These are phyloP conservation scores for Recurvomyces mirabilis DNA, from an alignment of 495 filamentous ascomycete genomes.

Conservation along the genomic window DNA sequence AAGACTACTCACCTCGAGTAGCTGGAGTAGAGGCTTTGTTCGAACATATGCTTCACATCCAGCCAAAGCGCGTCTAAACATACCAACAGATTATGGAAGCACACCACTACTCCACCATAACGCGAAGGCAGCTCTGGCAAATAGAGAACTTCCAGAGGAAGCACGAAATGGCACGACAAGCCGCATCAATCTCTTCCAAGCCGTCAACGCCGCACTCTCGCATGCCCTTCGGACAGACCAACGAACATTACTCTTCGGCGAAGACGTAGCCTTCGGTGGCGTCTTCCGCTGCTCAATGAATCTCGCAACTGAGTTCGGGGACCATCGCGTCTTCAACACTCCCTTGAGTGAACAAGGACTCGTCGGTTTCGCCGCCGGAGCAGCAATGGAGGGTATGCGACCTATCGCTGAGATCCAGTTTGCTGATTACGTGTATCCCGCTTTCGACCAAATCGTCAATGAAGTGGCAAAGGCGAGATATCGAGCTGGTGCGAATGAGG, in stretches of 20 bases:
- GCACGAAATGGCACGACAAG: conserved; percentile 57
- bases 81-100: conserved; percentile 77
- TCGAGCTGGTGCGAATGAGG: conserved; percentile 60
- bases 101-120: conserved; percentile 74
- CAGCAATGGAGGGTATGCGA: conserved; percentile 82
- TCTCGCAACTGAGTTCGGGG: conserved; percentile 73
- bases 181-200: conserved; percentile 81
- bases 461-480: conserved; percentile 92
- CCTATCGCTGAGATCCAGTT: conserved; percentile 96
- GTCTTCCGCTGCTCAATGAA: conserved; percentile 94
- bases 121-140: conserved; percentile 52
- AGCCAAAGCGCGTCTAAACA: conserved; percentile 55
- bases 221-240: conserved; percentile 75
- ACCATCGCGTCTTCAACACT: conserved; percentile 90
- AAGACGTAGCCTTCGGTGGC: conserved; percentile 93
- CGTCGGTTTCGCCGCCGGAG: conserved; percentile 83
- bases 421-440: conserved; percentile 93
- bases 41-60: conserved; percentile 34
- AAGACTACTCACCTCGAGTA: too few relatives aligned
- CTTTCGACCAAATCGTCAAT: conserved; percentile 96
- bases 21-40: too few relatives aligned
- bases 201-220: conserved; percentile 79
- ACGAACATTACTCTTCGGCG: conserved; percentile 81
- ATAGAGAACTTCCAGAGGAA: conserved; percentile 45
- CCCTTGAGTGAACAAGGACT: conserved; percentile 92